A percentile compares a stretch with the other conserved stretches of the same genome.
Evolutionary conservation across 1,284 basidiomycete genomes (phyloP).

Genomic region (Gastroboletus turbinatus): DNA sequence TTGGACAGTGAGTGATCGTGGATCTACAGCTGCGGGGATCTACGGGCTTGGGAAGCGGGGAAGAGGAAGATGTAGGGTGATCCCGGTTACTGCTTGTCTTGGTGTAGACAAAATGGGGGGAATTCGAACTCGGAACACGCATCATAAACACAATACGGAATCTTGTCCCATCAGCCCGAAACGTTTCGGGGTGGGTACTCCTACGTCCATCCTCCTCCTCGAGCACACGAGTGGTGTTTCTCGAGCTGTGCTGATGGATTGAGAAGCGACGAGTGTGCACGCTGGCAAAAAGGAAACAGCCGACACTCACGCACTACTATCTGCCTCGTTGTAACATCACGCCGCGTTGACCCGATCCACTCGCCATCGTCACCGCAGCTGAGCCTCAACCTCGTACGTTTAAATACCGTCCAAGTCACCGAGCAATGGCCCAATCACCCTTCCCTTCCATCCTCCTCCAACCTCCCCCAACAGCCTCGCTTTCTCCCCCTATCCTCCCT

Average conservation of each 20-base stretch:
- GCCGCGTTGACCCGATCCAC: conserved; percentile 12
- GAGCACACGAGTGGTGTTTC: neutral
- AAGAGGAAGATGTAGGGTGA: neutral
- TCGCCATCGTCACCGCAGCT: conserved; percentile 5
- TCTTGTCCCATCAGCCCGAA: neutral
- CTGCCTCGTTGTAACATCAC: conserved; percentile 29
- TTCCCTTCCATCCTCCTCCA: conserved; percentile 6
- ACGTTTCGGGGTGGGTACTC: neutral
- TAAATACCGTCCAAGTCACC: conserved; percentile 26
- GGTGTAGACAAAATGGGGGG: too few species aligned
- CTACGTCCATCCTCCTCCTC: neutral
- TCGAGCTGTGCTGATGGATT: neutral
- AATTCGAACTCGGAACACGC: too few species aligned
- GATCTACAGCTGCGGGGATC: neutral
- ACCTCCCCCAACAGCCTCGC: neutral
- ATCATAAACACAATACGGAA: neutral
- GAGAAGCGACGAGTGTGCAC: neutral
- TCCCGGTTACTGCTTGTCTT: neutral
- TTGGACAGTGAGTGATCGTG: neutral
- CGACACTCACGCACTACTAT: too few species aligned
- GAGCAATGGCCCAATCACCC: conserved; percentile 14
- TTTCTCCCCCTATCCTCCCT: neutral
- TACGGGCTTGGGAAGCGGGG: neutral
- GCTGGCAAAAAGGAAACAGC: too few species aligned
- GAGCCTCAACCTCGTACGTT: conserved; percentile 20